These are phyloP conservation scores for Backusella mclennaniae DNA, from an alignment of 192 early-diverging fungal species.

Conservation along the genomic window DNA sequence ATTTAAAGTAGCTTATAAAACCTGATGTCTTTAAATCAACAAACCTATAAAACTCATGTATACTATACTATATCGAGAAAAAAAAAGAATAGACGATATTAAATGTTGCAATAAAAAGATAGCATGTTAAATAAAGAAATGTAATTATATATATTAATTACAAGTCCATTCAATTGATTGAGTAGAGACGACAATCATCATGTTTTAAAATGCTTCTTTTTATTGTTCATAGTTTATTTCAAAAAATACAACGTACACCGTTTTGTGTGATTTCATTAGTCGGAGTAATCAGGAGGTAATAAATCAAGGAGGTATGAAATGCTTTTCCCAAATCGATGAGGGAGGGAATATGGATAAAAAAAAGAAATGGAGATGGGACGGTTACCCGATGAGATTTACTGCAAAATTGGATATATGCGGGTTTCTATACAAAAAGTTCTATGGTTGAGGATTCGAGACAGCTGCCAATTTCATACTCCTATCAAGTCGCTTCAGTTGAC, in stretches of 20 bases:
- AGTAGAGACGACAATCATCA: not conserved
- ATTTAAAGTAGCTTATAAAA: not conserved
- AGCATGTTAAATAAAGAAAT: too few species aligned
- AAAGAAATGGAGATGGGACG: not conserved
- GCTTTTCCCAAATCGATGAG: not conserved
- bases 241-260: not conserved
- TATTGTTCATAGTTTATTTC: not conserved
- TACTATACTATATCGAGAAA: not conserved
- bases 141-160: too few species aligned
- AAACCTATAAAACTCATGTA: not conserved
- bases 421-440: not conserved
- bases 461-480: not conserved
- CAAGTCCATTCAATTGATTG: not conserved
- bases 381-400: not conserved
- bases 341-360: not conserved
- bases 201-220: not conserved
- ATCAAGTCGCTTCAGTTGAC: slow-evolving; percentile 4
- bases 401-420: not conserved
- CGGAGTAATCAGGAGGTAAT: not conserved
- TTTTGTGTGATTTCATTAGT: not conserved
- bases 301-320: too few species aligned
- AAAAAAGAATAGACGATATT: too few species aligned
- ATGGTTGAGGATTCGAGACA: not conserved
- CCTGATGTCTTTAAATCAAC: not conserved
- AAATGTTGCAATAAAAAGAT: too few species aligned